Evolutionary conservation across 108 stramenopile genomes (phyloP), one percentile per base, ranked within the genome.

Genomic region (Cylindrotheca fusiformis): DNA sequence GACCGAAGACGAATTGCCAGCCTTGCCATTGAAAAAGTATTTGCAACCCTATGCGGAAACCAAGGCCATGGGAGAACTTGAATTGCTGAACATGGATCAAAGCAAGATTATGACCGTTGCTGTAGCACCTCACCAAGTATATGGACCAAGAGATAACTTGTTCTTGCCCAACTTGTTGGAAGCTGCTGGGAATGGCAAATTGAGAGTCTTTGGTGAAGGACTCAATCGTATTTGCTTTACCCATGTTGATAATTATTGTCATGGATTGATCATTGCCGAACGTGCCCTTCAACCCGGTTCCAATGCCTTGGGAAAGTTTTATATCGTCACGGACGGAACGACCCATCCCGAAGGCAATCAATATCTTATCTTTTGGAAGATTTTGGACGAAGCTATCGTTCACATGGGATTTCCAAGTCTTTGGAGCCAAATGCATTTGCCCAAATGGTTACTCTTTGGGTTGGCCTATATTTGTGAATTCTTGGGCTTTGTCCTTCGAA

Each of bases 221-320:
- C 55, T 82, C 22, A 97, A 95, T 67, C 75, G 76, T 27, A 94
- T 96, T 50, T 90, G 93, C 60, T 85, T 99, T 69, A 90, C 88
- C 32, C 91, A 97, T 60, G 95, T 96, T 21, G 98, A 99, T 71
- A 99, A 97, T 70, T 99, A 99, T 71, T 95, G 92, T 54, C 97
- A 97, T 67, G 98, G 97, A 19, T 63, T 99, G 17, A 92, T 97
- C 30, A 80, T 95, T 48, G 90, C 93, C 22, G 89, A 85, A 6
- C 90, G 87, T 76, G 90, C 94, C 18, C 68, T 99, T 21, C 77
- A 88, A 61, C 55, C 72, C 19, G 80, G 66, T 4, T 85, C 82
- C 53, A 93, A 91, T 1, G 95, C 94, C 0, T 76, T 96, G 22
- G 96, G 88, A 0, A 96, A 95, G 53, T 99, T 96, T 71, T 99